phyloP scores from a whole-genome alignment of 2,329 filamentous ascomycete species.

The Claviceps spartinae region DNA sequence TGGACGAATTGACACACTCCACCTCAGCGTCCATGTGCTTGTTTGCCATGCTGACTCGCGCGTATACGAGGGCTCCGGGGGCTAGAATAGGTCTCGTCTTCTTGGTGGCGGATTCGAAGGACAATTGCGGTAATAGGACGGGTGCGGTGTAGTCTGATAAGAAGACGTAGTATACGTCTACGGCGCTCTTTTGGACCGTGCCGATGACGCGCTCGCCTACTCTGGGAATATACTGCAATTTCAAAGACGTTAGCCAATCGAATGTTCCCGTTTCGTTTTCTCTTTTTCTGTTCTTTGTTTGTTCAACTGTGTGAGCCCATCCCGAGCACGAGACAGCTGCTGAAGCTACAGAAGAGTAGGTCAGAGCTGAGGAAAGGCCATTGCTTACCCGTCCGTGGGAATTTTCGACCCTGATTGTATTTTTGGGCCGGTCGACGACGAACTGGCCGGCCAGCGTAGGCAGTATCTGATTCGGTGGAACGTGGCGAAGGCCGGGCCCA shows the following conservation, averaged over 20 bases:
- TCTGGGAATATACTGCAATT: conserved; percentile 57
- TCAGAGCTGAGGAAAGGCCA: neutral
- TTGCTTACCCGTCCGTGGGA: conserved; percentile 51
- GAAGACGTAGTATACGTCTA: conserved; percentile 68
- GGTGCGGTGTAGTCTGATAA: conserved; percentile 52
- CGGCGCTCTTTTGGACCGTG: conserved; percentile 60
- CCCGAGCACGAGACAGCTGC: no score
- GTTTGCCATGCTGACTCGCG: conserved; percentile 64
- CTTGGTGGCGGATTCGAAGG: conserved; percentile 87
- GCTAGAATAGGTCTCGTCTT: conserved; percentile 76
- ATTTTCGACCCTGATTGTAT: conserved; percentile 64
- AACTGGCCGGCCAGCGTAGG: conserved; percentile 55
- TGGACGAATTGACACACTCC: conserved; percentile 74
- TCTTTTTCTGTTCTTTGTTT: neutral
- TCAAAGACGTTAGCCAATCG: neutral
- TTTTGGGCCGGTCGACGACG: conserved; percentile 56
- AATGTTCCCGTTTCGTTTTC: no score
- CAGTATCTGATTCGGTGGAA: conserved; percentile 61
- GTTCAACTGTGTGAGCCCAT: no score
- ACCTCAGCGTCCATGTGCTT: conserved; percentile 81
- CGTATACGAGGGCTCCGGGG: conserved; percentile 72
- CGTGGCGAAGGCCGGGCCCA: conserved; percentile 71
- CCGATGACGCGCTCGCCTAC: conserved; percentile 82
- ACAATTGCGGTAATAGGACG: conserved; percentile 68
- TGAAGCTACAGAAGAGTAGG: neutral